Evolutionary conservation across 2,329 filamentous ascomycete genomes (phyloP), one percentile per base, ranked within the genome.

Genomic region (Phaeosphaeriaceae sp.): DNA sequence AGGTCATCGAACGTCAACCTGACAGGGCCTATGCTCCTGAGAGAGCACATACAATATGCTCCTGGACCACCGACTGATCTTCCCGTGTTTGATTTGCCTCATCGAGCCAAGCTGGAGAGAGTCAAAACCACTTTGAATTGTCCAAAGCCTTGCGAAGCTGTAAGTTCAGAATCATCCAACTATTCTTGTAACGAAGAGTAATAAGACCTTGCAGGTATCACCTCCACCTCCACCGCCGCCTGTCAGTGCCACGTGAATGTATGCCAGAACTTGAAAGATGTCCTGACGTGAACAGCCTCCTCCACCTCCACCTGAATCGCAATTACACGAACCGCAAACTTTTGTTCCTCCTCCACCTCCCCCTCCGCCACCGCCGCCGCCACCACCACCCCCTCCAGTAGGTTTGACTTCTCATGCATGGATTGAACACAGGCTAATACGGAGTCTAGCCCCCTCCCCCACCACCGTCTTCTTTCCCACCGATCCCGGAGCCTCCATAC

Each of bases 381-480:
- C 62, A 7, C 60, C 66, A 3, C 65, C 65, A 3, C 60, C 57
- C 7, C 63, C 61, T n/a, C 61, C 64, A 19, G 35, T 40, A 40
- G 15, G 35, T 40, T 40, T n/a, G n/a, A 40, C 15, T 17, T 17
- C 17, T 40, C 15, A 40, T 40, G 35, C 35, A n/a, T n/a, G 11
- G 15, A 17, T 6, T n/a, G 11, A n/a, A 17, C 3, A 40, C 35
- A 40, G 17, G 15, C 35, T 40, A 40, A 40, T 40, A 6, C n/a
- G 15, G 35, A 40, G 15, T 40, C 35, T 40, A 40, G 35, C 63
- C 61, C 7, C 65, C 59, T 1, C 61, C 64, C 23, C 56, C 63
- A 7, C 59, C 56, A 15, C 53, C 56, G 1, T 40, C 56, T 26
- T 40, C 35, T 7, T 40, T 40, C n/a, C 35, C 35, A 8, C 15